Percentiles rank a stretch among this genome's conserved stretches.
Evolutionary conservation across 495 filamentous ascomycete species (phyloP).

Genomic region (Bacidia rubella): DNA sequence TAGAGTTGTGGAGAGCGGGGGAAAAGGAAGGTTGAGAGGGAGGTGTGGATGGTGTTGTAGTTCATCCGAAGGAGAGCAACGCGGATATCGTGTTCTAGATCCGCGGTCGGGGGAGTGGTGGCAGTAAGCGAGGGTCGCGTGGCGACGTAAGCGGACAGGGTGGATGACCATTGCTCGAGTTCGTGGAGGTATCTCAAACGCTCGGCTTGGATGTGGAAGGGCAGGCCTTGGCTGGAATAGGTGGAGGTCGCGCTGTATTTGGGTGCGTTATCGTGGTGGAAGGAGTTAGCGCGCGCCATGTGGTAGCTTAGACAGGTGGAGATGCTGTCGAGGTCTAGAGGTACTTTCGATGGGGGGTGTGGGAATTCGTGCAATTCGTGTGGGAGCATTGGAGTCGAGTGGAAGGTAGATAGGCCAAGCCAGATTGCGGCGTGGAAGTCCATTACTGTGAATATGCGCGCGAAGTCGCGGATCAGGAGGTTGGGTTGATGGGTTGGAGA

Average conservation of each 20-base stretch:
- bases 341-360: not conserved
- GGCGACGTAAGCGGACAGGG: not conserved
- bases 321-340: slow-evolving; percentile 3
- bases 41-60: not conserved
- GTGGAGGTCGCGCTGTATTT: not conserved
- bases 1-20: not conserved
- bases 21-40: not conserved
- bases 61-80: not conserved
- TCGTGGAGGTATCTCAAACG: not conserved
- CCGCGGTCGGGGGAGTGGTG: not conserved
- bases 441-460: slow-evolving; percentile 7
- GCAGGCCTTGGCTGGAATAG: not conserved
- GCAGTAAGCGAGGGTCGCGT: not conserved
- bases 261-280: not conserved
- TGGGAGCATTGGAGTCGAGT: not conserved
- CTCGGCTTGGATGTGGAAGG: slow-evolving; percentile 1
- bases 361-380: not conserved
- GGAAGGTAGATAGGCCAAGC: slow-evolving; percentile 8
- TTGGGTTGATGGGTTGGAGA: not conserved
- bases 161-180: not conserved
- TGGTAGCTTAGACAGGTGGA: not conserved
- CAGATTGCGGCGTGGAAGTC: slow-evolving; percentile 12
- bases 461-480: slow-evolving; percentile 2
- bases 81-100: not conserved
- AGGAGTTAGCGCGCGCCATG: not conserved